Percentiles rank a stretch among this genome's conserved stretches.
phyloP scores from a whole-genome alignment of 768 basidiomycete genomes.

The Podaxis sp. region DNA sequence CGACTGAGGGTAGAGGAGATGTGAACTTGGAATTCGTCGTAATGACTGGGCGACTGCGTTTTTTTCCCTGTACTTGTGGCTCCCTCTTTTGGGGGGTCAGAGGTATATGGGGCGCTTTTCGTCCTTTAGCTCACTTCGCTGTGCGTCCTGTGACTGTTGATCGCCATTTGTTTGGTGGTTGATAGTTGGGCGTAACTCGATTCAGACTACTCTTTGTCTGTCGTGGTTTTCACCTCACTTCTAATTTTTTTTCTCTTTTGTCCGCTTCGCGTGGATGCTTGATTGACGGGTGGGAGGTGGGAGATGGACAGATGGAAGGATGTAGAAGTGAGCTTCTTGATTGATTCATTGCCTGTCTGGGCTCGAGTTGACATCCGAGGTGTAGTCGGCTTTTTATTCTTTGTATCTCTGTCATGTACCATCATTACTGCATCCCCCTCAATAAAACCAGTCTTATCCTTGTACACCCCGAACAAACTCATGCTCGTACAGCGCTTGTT shows the following conservation, averaged over 20 bases:
- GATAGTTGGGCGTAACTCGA: constrained; percentile 43
- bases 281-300: background rate
- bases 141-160: constrained; percentile 34
- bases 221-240: constrained; percentile 24
- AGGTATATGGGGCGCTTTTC: constrained; percentile 15
- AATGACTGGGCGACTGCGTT: constrained; percentile 46
- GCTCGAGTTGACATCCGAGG: background rate
- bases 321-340: background rate
- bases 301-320: background rate
- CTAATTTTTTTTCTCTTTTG: constrained; percentile 26
- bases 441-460: constrained; percentile 33
- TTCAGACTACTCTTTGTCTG: constrained; percentile 74
- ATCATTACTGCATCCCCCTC: constrained; percentile 31
- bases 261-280: constrained; percentile 20
- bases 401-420: constrained; percentile 14
- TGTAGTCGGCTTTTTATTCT: background rate
- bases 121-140: constrained; percentile 72
- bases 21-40: constrained; percentile 56
- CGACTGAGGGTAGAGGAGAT: constrained; percentile 18
- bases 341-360: background rate
- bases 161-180: background rate
- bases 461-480: constrained; percentile 21
- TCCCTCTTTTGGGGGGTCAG: constrained; percentile 9
- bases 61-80: constrained; percentile 12
- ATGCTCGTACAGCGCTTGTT: constrained; percentile 15